Evolutionary conservation across 2,329 filamentous ascomycete species (phyloP), one percentile per base, ranked within the genome.

Genomic region (Sporothrix sp.): DNA sequence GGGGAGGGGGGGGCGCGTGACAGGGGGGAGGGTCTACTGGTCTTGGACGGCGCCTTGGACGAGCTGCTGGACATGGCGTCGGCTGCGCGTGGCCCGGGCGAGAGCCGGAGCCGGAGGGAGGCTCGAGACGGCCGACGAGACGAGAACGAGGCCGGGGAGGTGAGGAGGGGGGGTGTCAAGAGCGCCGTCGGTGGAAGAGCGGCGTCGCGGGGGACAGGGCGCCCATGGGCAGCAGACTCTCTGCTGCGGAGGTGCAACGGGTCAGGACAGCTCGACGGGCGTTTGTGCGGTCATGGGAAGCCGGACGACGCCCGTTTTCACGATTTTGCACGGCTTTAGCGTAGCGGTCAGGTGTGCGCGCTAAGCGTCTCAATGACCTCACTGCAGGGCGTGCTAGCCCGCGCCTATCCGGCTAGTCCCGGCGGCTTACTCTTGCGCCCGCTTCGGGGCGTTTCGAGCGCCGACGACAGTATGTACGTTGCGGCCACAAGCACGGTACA

Each of bases 41-140:
- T 65, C 59, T 65, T 65, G 48, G 65, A 58, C 52, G 57, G 56
- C 56, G 60, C 56, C 54, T 62, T 63, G 48, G 59, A 56, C 51
- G 60, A 54, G 59, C 60, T 62, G 63, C 65, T 58, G 51, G 65
- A 63, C 65, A 67, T 67, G 50, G 53, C 54, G 58, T 43, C 46
- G 46, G 40, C 18, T 35, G n/a, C n/a, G n/a, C n/a, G n/a, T n/a
- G n/a, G n/a, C n/a, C n/a, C n/a, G n/a, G n/a, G n/a, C n/a, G n/a
- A n/a, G n/a, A n/a, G n/a, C n/a, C n/a, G n/a, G n/a, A n/a, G n/a
- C n/a, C n/a, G n/a, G 32, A 21, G 42, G 44, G 7, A 8, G 16
- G 3, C 7, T 13, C 7, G n/a, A 30, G 9, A n/a, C n/a, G n/a
- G n/a, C n/a, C n/a, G n/a, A 44, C 11, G 7, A 7, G 27, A 7